Conservation (phyloP, 2,329 filamentous ascomycete species). For the Sarocladium strictum region DNA sequence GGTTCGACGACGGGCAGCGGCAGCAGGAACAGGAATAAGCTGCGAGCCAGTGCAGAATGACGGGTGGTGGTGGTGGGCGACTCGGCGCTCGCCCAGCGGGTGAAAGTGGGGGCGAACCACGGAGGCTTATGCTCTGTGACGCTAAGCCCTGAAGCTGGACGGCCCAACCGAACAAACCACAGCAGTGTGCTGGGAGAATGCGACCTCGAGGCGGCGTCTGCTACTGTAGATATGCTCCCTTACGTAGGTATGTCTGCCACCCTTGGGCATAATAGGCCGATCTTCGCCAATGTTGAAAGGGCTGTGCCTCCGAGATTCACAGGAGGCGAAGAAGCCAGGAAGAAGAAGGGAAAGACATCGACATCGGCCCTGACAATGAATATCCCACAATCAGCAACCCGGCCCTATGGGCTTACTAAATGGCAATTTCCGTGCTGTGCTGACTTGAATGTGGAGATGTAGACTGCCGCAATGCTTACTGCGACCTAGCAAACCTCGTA, state of each 20-base stretch:
- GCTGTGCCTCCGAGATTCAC: neutral
- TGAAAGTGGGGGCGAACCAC: conserved; percentile 2
- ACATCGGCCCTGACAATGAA: no score
- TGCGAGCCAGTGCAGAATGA: neutral
- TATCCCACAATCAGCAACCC: no score
- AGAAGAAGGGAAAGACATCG: no score
- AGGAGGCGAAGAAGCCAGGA: neutral
- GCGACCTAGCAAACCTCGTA: neutral
- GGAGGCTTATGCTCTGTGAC: conserved; percentile 4
- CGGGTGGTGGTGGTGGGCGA: neutral
- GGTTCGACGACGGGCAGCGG: neutral
- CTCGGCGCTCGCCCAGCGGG: neutral
- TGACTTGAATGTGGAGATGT: neutral
- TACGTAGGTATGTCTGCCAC: neutral
- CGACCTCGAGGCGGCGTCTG: neutral
- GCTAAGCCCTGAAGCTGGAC: conserved; percentile 5
- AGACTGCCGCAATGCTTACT: neutral
- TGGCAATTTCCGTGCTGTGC: neutral
- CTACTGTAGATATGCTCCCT: neutral
- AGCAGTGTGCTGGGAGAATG: neutral
- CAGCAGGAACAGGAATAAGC: conserved; percentile 1
- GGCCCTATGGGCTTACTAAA: no score
- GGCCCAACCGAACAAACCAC: neutral
- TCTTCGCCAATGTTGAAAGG: neutral
- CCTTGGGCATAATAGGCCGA: neutral